Conservation (phyloP, 106 monocot genomes). For the Dioscorea zingiberensis region DNA sequence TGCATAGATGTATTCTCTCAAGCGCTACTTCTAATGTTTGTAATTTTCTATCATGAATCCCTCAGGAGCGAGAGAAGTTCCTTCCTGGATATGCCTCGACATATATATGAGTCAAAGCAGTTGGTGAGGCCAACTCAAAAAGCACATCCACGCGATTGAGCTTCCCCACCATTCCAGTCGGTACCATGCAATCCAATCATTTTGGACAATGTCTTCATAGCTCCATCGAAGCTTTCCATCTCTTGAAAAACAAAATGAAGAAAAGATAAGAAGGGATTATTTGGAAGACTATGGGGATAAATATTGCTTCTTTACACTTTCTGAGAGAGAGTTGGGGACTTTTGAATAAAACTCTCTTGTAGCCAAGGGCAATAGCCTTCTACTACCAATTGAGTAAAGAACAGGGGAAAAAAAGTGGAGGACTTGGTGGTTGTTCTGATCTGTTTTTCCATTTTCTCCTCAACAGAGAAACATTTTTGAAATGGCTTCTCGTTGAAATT, state of each 20-base stretch:
- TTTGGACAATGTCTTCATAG: conserved; percentile 81
- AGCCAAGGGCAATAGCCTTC: too few relatives aligned
- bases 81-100: conserved; percentile 78
- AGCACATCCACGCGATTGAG: conserved; percentile 40
- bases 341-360: too few relatives aligned
- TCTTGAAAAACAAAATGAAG: conserved; percentile 83
- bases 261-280: conserved; percentile 87
- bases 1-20: conserved; percentile 5
- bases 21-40: too few relatives aligned
- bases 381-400: too few relatives aligned
- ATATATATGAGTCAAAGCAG: conserved; percentile 78
- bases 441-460: too few relatives aligned
- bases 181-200: conserved; percentile 95
- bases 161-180: conserved; percentile 79
- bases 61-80: conserved; percentile 64
- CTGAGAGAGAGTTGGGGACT: too few relatives aligned
- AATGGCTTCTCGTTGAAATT: too few relatives aligned
- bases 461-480: too few relatives aligned
- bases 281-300: conserved; percentile 71
- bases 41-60: too few relatives aligned
- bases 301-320: background rate
- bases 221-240: conserved; percentile 92
- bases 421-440: too few relatives aligned
- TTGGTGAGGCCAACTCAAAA: conserved; percentile 51
- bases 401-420: too few relatives aligned